These are phyloP conservation scores for Tolypocladium guangdongense DNA, from an alignment of 2,329 filamentous ascomycete species.

Conservation along the genomic window DNA sequence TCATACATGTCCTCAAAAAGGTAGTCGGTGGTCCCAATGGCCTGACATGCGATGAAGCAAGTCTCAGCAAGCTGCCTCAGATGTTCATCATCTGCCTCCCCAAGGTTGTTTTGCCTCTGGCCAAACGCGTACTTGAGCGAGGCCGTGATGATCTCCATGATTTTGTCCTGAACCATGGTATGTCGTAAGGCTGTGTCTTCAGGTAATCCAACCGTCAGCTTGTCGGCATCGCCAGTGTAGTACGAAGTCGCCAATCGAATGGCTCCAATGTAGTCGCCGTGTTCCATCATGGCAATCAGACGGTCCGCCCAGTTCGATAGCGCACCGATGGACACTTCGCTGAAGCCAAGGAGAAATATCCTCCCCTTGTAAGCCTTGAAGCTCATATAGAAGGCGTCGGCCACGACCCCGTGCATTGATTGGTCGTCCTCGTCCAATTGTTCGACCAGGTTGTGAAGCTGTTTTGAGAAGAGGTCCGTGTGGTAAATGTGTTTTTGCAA, in stretches of 20 bases:
- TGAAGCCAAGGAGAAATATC: slow-evolving; percentile 86
- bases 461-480: slow-evolving; percentile 76
- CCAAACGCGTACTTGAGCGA: slow-evolving; percentile 84
- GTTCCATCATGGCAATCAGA: slow-evolving; percentile 86
- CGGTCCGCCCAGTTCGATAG: slow-evolving; percentile 97
- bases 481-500: slow-evolving; percentile 90
- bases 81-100: slow-evolving; percentile 41
- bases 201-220: slow-evolving; percentile 84
- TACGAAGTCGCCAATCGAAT: slow-evolving; percentile 87
- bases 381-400: slow-evolving; percentile 97
- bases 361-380: slow-evolving; percentile 92
- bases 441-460: slow-evolving; percentile 76
- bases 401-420: slow-evolving; percentile 89
- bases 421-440: slow-evolving; percentile 77
- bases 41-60: slow-evolving; percentile 74
- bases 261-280: slow-evolving; percentile 88
- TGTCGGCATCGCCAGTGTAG: slow-evolving; percentile 84
- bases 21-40: slow-evolving; percentile 68
- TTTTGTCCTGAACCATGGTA: slow-evolving; percentile 72
- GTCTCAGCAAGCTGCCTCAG: slow-evolving; percentile 70
- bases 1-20: slow-evolving; percentile 87
- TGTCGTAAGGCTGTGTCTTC: slow-evolving; percentile 70
- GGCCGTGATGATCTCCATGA: slow-evolving; percentile 87
- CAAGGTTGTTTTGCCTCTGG: slow-evolving; percentile 42
- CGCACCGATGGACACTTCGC: slow-evolving; percentile 81